Evolutionary conservation across 2,329 filamentous ascomycete genomes (phyloP).

Genomic region (Karstenula rhodostoma): DNA sequence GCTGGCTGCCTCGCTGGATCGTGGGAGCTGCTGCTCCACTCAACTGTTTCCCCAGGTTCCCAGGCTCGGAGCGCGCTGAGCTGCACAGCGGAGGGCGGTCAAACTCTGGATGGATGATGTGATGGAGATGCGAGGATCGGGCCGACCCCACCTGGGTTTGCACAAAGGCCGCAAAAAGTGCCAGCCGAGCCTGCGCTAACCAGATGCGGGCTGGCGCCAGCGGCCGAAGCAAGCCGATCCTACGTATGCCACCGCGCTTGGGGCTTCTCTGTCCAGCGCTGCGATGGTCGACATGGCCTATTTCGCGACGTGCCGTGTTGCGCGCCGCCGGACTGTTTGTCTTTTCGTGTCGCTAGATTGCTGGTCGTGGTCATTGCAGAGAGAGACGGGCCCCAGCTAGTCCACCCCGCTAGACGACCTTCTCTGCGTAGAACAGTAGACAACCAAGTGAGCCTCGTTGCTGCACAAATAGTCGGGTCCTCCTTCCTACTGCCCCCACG

Average conservation of each 20-base stretch:
- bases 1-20: too few relatives aligned
- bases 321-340: neutral
- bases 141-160: conserved; percentile 2
- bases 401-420: neutral
- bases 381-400: conserved; percentile 16
- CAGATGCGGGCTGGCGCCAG: neutral
- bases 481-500: too few relatives aligned
- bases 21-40: neutral
- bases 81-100: neutral
- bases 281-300: neutral
- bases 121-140: conserved; percentile 1
- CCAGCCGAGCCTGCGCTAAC: neutral
- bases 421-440: neutral
- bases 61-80: neutral
- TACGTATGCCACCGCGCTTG: conserved; percentile 17
- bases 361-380: neutral
- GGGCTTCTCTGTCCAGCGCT: conserved; percentile 23
- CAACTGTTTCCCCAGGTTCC: too few relatives aligned
- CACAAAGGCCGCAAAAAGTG: neutral
- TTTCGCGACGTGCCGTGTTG: conserved; percentile 14
- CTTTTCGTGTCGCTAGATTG: neutral
- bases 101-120: neutral
- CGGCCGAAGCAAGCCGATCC: conserved; percentile 18
- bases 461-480: too few relatives aligned
- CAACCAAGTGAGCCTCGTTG: too few relatives aligned